phyloP scores from a whole-genome alignment of 2,329 filamentous ascomycete genomes.

The Sarocladiaceae sp. region DNA sequence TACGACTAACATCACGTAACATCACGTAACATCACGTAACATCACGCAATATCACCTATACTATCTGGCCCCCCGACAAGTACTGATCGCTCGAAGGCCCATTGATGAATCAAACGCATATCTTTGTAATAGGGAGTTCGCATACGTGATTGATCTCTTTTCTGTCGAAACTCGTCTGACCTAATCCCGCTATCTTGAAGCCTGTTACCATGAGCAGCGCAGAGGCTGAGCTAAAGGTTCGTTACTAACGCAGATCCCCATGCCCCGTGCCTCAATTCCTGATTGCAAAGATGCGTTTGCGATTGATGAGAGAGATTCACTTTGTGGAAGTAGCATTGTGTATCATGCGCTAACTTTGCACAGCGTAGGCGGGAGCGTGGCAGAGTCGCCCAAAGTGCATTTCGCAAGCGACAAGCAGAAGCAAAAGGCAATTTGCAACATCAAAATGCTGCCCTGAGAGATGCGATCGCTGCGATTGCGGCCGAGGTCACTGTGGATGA shows the following conservation, averaged over 20 bases:
- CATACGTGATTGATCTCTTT: not conserved
- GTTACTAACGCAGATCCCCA: not conserved
- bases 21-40: constrained; percentile 12
- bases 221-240: not conserved
- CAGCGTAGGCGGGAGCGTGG: constrained; percentile 26
- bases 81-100: not conserved
- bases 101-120: not conserved
- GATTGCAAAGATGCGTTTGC: not conserved
- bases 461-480: not conserved
- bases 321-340: not conserved
- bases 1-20: constrained; percentile 11
- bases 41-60: constrained; percentile 1
- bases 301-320: not conserved
- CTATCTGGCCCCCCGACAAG: not conserved
- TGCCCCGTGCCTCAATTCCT: no score
- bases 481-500: not conserved
- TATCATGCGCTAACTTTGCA: not conserved
- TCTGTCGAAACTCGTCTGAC: not conserved
- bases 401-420: constrained; percentile 22
- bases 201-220: not conserved
- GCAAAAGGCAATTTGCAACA: constrained; percentile 2
- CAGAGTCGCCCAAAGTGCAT: constrained; percentile 22
- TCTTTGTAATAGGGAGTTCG: not conserved
- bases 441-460: not conserved
- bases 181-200: not conserved